A percentile compares a stretch with the other conserved stretches of the same genome.
Conservation (phyloP, 2,329 filamentous ascomycete genomes). For the Diaporthe longicolla region DNA sequence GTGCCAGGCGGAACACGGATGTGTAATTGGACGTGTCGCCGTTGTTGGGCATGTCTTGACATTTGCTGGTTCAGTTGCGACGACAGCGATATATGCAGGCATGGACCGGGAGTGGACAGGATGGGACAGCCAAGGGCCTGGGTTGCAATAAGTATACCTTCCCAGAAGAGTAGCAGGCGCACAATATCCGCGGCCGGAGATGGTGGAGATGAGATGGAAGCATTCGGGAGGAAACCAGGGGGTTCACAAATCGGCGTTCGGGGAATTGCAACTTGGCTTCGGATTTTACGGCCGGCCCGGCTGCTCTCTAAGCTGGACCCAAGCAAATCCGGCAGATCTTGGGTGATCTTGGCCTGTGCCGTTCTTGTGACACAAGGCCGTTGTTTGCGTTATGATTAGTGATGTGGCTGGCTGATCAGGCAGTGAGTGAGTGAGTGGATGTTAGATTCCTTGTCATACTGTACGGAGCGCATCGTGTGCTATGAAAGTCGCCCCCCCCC, state of each 20-base stretch:
- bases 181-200: slow-evolving; percentile 15
- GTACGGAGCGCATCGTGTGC: not conserved
- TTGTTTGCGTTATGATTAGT: not conserved
- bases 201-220: slow-evolving; percentile 32
- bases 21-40: slow-evolving; percentile 45
- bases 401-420: slow-evolving; percentile 5
- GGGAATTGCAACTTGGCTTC: slow-evolving; percentile 26
- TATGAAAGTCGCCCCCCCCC: not conserved
- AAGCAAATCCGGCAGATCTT: slow-evolving; percentile 9
- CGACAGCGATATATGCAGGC: not conserved
- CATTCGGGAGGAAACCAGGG: slow-evolving; percentile 12
- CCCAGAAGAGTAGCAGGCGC: slow-evolving; percentile 29
- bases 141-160: slow-evolving; percentile 16
- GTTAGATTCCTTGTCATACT: slow-evolving; percentile 3
- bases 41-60: slow-evolving; percentile 40
- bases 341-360: slow-evolving; percentile 1
- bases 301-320: slow-evolving; percentile 13
- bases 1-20: slow-evolving; percentile 55
- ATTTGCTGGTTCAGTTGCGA: not conserved
- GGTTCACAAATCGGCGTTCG: slow-evolving; percentile 23
- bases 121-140: not conserved
- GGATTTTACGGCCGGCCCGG: slow-evolving; percentile 33
- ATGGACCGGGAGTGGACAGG: not conserved
- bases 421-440: not conserved
- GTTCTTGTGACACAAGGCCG: slow-evolving; percentile 20